Evolutionary conservation across 148 eudicot genomes (phyloP).

Genomic region (Fagopyrum esculentum): DNA sequence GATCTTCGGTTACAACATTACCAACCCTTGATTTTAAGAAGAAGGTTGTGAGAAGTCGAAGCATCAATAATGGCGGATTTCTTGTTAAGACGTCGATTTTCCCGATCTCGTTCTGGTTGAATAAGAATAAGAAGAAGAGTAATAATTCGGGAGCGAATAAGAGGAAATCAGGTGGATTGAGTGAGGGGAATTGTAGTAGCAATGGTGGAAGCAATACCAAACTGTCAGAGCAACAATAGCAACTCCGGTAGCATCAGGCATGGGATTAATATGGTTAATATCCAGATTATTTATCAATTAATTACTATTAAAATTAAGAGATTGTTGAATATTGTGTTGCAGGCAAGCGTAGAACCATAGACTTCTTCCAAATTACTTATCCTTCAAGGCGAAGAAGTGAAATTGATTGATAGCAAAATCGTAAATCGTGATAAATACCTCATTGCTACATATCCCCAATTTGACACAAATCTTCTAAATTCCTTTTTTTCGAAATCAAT

Average conservation of each 20-base stretch:
- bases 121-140: slow-evolving; percentile 31
- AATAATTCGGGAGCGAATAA: slow-evolving; percentile 9
- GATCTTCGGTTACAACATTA: no score
- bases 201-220: slow-evolving; percentile 16
- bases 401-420: not conserved
- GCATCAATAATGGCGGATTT: slow-evolving; percentile 47
- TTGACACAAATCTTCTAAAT: no score
- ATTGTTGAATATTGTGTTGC: not conserved
- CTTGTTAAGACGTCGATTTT: slow-evolving; percentile 51
- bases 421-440: no score
- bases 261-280: not conserved
- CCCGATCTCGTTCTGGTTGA: slow-evolving; percentile 35
- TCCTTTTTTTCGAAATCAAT: no score
- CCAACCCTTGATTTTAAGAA: slow-evolving; percentile 7
- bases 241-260: not conserved
- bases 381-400: slow-evolving; percentile 18
- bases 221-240: slow-evolving; percentile 16
- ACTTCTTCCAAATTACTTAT: slow-evolving; percentile 30
- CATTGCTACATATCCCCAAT: no score
- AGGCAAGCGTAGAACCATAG: slow-evolving; percentile 20
- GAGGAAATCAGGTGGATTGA: slow-evolving; percentile 29
- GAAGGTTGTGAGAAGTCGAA: slow-evolving; percentile 35
- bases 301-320: no score
- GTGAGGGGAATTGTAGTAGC: slow-evolving; percentile 19
- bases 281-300: not conserved